These are phyloP conservation scores for Coprinopsis sp. DNA, from an alignment of 768 basidiomycete species.

Conservation along the genomic window DNA sequence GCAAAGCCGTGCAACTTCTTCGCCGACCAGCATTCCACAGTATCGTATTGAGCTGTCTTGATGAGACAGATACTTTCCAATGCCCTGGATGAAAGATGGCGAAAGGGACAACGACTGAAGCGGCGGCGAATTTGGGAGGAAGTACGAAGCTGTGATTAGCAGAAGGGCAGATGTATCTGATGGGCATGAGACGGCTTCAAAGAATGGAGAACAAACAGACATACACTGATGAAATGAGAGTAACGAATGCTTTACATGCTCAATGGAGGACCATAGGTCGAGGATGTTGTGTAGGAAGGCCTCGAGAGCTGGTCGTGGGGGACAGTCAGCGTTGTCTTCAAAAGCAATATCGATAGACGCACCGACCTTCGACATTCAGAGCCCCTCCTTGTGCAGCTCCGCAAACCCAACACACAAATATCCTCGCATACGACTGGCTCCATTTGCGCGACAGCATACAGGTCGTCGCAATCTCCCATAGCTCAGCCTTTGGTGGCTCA, in stretches of 20 bases:
- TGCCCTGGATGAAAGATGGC: slow-evolving; percentile 58
- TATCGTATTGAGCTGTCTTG: slow-evolving; percentile 70
- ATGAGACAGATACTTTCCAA: slow-evolving; percentile 76
- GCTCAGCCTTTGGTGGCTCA: slow-evolving; percentile 36
- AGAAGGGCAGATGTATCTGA: slow-evolving; percentile 73
- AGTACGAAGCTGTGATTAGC: slow-evolving; percentile 57
- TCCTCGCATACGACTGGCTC: slow-evolving; percentile 51
- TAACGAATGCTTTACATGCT: slow-evolving; percentile 77
- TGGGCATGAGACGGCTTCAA: neutral
- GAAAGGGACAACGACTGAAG: slow-evolving; percentile 47
- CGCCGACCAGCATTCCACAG: slow-evolving; percentile 91
- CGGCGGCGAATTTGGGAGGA: slow-evolving; percentile 46
- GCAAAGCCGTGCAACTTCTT: slow-evolving; percentile 60
- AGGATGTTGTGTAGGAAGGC: slow-evolving; percentile 45
- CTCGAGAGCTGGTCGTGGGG: slow-evolving; percentile 42
- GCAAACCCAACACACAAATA: slow-evolving; percentile 69
- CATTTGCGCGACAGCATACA: slow-evolving; percentile 56
- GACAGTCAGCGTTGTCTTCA: no score
- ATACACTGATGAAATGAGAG: slow-evolving; percentile 72
- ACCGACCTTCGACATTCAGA: slow-evolving; percentile 29
- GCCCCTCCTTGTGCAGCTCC: slow-evolving; percentile 27
- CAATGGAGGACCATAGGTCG: slow-evolving; percentile 68
- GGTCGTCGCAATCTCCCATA: slow-evolving; percentile 47
- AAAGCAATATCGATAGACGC: no score
- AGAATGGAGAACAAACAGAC: slow-evolving; percentile 22